Conservation (phyloP, 345 rosid species). For the Citrus trifoliata region DNA sequence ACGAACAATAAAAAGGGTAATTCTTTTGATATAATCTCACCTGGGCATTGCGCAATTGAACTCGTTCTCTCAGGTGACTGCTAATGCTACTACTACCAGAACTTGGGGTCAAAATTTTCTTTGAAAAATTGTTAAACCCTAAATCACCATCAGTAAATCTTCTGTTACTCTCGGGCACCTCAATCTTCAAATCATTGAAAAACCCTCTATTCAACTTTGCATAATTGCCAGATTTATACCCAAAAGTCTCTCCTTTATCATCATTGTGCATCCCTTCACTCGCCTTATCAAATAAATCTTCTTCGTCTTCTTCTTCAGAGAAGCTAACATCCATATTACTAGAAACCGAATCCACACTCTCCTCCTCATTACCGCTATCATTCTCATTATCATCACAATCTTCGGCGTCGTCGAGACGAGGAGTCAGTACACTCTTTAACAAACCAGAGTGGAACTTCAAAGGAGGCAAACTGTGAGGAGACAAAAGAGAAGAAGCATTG, state of each 20-base stretch:
- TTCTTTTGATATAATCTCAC: neutral
- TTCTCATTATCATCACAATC: constrained; percentile 27
- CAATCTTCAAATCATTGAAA: constrained; percentile 57
- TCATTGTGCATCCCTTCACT: constrained; percentile 26
- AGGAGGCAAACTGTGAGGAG: constrained; percentile 56
- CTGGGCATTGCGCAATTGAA: constrained; percentile 43
- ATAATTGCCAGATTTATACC: constrained; percentile 2
- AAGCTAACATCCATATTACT: constrained; percentile 33
- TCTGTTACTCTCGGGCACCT: constrained; percentile 50
- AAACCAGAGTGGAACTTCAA: constrained; percentile 51
- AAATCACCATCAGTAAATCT: constrained; percentile 56
- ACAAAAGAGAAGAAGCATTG: constrained; percentile 13
- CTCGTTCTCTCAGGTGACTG: constrained; percentile 40
- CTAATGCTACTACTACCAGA: constrained; percentile 20
- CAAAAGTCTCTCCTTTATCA: constrained; percentile 40
- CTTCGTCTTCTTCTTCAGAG: constrained; percentile 39
- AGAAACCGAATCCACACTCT: constrained; percentile 66
- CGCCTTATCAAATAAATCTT: constrained; percentile 31
- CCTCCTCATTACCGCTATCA: constrained; percentile 19
- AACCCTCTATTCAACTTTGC: constrained; percentile 58
- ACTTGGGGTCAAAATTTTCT: constrained; percentile 34
- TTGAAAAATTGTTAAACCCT: constrained; percentile 25
- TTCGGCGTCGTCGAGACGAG: constrained; percentile 22
- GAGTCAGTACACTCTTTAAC: constrained; percentile 32
- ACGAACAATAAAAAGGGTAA: neutral